Conservation (phyloP, 768 basidiomycete species). For the Lanmaoa rubissima region DNA sequence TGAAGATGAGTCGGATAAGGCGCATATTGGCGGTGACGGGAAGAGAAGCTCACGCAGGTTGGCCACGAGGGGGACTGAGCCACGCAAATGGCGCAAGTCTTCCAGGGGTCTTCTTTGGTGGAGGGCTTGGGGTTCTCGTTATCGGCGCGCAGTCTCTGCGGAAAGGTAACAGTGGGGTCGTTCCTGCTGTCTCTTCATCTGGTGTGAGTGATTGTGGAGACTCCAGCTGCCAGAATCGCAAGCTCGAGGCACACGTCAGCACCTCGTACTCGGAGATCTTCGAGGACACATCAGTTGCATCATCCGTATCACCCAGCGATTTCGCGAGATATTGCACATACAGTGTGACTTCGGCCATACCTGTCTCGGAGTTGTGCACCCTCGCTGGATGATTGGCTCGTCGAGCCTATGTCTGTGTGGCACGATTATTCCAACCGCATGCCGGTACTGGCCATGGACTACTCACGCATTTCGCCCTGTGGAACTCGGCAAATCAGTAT, state of each 20-base stretch:
- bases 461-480: slow-evolving; percentile 19
- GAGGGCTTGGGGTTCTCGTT: neutral
- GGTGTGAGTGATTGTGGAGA: neutral
- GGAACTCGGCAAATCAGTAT: slow-evolving; percentile 1
- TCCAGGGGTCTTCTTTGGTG: neutral
- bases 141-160: neutral
- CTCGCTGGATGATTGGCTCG: slow-evolving; percentile 3
- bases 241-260: slow-evolving; percentile 15
- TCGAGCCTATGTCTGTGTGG: slow-evolving; percentile 16
- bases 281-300: neutral
- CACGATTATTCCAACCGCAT: neutral
- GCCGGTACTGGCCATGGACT: neutral
- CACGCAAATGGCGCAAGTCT: slow-evolving; percentile 5
- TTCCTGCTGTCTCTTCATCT: neutral
- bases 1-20: neutral
- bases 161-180: neutral
- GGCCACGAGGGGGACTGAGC: neutral
- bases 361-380: slow-evolving; percentile 18
- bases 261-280: slow-evolving; percentile 26
- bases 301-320: neutral
- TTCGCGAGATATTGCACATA: slow-evolving; percentile 1
- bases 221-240: slow-evolving; percentile 18
- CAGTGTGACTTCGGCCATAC: slow-evolving; percentile 7
- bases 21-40: neutral
- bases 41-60: slow-evolving; percentile 10